phyloP scores from a whole-genome alignment of 2,329 filamentous ascomycete genomes.

The Pyrenophora graminea region DNA sequence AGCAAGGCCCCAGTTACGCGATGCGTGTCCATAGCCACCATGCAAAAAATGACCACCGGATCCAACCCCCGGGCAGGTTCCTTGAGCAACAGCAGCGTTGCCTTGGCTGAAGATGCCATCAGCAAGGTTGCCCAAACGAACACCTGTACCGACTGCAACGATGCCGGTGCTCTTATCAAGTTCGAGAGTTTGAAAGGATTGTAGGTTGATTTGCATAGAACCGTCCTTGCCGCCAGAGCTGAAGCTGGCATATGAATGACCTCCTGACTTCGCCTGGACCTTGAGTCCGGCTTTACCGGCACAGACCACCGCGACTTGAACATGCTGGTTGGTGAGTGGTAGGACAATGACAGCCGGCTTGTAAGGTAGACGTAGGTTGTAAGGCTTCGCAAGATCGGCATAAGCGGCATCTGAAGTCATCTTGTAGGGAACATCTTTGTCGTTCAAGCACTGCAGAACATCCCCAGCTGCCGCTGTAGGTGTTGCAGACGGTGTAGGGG shows the following conservation, averaged over 20 bases:
- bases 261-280: slow-evolving; percentile 66
- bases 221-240: slow-evolving; percentile 57
- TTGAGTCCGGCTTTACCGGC: slow-evolving; percentile 56
- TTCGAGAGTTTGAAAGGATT: slow-evolving; percentile 51
- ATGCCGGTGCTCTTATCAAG: slow-evolving; percentile 49
- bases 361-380: slow-evolving; percentile 43
- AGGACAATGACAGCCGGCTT: slow-evolving; percentile 62
- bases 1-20: slow-evolving; percentile 42
- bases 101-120: slow-evolving; percentile 42
- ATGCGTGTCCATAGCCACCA: slow-evolving; percentile 44
- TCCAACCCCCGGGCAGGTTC: slow-evolving; percentile 57
- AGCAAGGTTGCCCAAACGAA: slow-evolving; percentile 51
- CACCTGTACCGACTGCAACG: slow-evolving; percentile 55
- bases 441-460: slow-evolving; percentile 36
- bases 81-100: slow-evolving; percentile 53
- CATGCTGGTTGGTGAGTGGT: slow-evolving; percentile 58
- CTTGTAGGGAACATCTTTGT: slow-evolving; percentile 41
- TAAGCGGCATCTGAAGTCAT: slow-evolving; percentile 33
- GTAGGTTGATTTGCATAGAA: slow-evolving; percentile 54
- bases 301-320: slow-evolving; percentile 63
- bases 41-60: slow-evolving; percentile 45
- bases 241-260: slow-evolving; percentile 64
- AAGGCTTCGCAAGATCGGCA: slow-evolving; percentile 38
- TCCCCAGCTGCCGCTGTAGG: slow-evolving; percentile 19
- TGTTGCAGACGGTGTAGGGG: slow-evolving; percentile 13